A percentile compares a stretch with the other conserved stretches of the same genome.
phyloP scores from a whole-genome alignment of 1,284 basidiomycete genomes.

The Prillingera fragicola region DNA sequence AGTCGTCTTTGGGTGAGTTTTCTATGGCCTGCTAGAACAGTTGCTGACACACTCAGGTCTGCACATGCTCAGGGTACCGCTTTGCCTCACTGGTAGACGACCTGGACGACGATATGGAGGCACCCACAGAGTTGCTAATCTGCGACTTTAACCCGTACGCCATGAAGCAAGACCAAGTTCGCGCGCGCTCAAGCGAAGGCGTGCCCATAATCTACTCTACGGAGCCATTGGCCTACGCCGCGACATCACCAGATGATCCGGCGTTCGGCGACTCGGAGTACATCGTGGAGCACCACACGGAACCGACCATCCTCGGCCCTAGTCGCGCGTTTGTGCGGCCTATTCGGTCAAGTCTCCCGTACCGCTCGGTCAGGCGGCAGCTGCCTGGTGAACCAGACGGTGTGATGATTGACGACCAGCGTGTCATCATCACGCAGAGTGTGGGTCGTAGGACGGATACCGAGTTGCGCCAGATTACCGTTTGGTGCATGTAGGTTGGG shows the following conservation, averaged over 20 bases:
- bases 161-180: slow-evolving; percentile 7
- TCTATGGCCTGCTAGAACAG: no score
- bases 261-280: slow-evolving; percentile 2
- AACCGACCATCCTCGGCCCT: slow-evolving; percentile 19
- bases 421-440: slow-evolving; percentile 24
- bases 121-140: slow-evolving; percentile 10
- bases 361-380: slow-evolving; percentile 20
- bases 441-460: not conserved
- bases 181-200: not conserved
- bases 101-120: not conserved
- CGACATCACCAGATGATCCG: not conserved
- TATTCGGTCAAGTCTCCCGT: slow-evolving; percentile 27
- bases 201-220: no score
- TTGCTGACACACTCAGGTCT: slow-evolving; percentile 27
- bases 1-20: slow-evolving; percentile 35
- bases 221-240: not conserved
- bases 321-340: slow-evolving; percentile 19
- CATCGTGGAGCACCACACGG: not conserved
- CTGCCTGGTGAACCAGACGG: slow-evolving; percentile 29
- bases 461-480: not conserved
- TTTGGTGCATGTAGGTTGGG: no score
- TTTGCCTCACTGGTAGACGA: slow-evolving; percentile 29
- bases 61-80: slow-evolving; percentile 45
- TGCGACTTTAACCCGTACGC: slow-evolving; percentile 39
- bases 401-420: slow-evolving; percentile 45